Percentiles rank a stretch among this genome's conserved stretches.
These are phyloP conservation scores for Sutorius eximius DNA, from an alignment of 1,284 basidiomycete genomes.

Conservation along the genomic window DNA sequence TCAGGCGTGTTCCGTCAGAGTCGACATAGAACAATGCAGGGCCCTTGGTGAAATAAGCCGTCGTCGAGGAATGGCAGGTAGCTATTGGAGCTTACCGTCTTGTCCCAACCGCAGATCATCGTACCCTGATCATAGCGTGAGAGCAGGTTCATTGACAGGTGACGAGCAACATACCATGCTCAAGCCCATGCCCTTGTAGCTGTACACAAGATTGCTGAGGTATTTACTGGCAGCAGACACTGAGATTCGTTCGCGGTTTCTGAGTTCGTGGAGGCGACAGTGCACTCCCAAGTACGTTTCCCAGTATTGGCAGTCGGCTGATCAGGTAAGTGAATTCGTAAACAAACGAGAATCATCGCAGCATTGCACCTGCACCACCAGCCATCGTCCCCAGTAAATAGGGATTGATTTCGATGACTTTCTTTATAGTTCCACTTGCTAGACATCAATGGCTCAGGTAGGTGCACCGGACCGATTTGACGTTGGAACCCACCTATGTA, in stretches of 20 bases:
- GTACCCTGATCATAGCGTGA: slow-evolving; percentile 67
- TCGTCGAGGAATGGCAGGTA: not conserved
- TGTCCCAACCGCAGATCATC: slow-evolving; percentile 99
- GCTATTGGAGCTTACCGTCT: slow-evolving; percentile 65
- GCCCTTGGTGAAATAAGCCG: slow-evolving; percentile 50
- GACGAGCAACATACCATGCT: slow-evolving; percentile 76
- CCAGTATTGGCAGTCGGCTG: slow-evolving; percentile 94
- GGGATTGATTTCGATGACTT: slow-evolving; percentile 99
- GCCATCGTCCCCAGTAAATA: slow-evolving; percentile 99
- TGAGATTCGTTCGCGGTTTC: slow-evolving; percentile 97
- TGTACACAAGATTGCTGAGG: slow-evolving; percentile 95
- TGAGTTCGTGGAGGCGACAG: slow-evolving; percentile 94
- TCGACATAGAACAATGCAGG: slow-evolving; percentile 99
- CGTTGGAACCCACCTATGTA: slow-evolving; percentile 76
- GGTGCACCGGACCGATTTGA: not conserved
- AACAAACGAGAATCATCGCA: slow-evolving; percentile 3
- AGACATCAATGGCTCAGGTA: slow-evolving; percentile 8
- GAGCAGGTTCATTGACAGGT: not conserved
- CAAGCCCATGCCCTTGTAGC: slow-evolving; percentile 98
- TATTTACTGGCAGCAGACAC: slow-evolving; percentile 99
- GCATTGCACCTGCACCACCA: slow-evolving; percentile 84
- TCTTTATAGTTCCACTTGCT: slow-evolving; percentile 96
- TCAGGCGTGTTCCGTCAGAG: slow-evolving; percentile 93
- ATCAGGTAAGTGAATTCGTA: slow-evolving; percentile 7
- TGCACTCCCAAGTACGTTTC: slow-evolving; percentile 99